Base-by-base conservation (phyloP, 179 eudicot species). In the Spergularia azorica region DNA sequence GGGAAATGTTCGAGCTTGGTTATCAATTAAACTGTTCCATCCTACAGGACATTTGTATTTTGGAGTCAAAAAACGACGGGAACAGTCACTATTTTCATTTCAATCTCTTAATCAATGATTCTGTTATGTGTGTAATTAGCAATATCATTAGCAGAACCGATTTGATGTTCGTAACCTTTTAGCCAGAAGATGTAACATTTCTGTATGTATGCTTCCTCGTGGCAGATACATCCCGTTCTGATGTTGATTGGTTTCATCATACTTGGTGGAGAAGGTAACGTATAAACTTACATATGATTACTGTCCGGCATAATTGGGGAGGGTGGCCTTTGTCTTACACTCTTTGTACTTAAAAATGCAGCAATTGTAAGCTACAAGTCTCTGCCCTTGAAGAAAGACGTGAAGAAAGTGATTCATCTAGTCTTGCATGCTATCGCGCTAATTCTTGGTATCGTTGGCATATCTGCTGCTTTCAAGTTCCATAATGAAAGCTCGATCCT, bases 221-320 rank as follows among this genome's bases (percentile, higher is more conserved):
- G 73, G 62, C 92, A 93, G 97, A 67, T 91, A 76, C 97, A 93
- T 76, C 97, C 96, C 55, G 96, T 93, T 77, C 72, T 93, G 85
- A 90, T 93, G 88, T 81, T 93, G 72, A 91, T 93, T 77, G 96
- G 97, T 65, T 87, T 93, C 62, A 83, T 93, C 69, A 87, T 93
- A 63, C 54, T 93, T 54, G 97, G 97, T 51, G 97, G 97, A 41
- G 94, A 93, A 93, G 97, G 97, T 91, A 85, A 86, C n/a, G 6
- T 18, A 6, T 15, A 32, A 15, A n/a, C 4, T 41, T 66, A 48
- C 10, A 14, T 16, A 62, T 74, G 0, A 11, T 2, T 3, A 64
- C 6, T 65, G 21, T 81, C 8, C 17, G 0, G 20, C 72, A 38
- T 58, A 13, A 13, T 36, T 36, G 20, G 50, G 0, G 50, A 50